phyloP scores from a whole-genome alignment of 2,329 filamentous ascomycete genomes.

The Zasmidium citrigriseum region DNA sequence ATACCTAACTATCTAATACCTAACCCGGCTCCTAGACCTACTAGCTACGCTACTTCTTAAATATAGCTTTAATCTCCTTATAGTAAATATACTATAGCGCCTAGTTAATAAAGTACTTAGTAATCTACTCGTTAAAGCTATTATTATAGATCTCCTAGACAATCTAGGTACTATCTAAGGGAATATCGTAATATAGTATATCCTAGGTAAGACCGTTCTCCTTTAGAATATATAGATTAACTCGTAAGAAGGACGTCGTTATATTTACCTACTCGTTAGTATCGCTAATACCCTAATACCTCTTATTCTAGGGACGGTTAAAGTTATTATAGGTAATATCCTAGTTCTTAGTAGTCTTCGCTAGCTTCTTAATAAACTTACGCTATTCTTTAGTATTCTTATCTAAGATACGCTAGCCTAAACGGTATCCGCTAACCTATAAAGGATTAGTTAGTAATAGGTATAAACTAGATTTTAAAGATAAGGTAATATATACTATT shows the following conservation, averaged over 20 bases:
- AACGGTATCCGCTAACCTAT: background rate
- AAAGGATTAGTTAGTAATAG: no score
- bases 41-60: no score
- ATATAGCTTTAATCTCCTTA: background rate
- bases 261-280: conserved; percentile 1
- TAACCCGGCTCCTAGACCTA: no score
- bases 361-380: background rate
- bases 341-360: background rate
- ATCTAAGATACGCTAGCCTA: no score
- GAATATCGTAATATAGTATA: background rate
- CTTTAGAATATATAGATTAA: background rate
- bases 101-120: background rate
- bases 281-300: background rate
- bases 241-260: background rate
- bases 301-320: background rate
- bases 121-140: background rate
- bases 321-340: conserved; percentile 2
- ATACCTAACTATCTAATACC: no score
- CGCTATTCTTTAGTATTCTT: background rate
- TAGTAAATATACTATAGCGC: background rate
- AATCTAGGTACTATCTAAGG: background rate
- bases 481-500: no score
- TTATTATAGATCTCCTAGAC: background rate
- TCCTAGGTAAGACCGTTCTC: background rate
- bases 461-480: no score